A percentile compares a stretch with the other conserved stretches of the same genome.
Evolutionary conservation across 768 basidiomycete genomes (phyloP).

Genomic region (Agaricus subrufescens): DNA sequence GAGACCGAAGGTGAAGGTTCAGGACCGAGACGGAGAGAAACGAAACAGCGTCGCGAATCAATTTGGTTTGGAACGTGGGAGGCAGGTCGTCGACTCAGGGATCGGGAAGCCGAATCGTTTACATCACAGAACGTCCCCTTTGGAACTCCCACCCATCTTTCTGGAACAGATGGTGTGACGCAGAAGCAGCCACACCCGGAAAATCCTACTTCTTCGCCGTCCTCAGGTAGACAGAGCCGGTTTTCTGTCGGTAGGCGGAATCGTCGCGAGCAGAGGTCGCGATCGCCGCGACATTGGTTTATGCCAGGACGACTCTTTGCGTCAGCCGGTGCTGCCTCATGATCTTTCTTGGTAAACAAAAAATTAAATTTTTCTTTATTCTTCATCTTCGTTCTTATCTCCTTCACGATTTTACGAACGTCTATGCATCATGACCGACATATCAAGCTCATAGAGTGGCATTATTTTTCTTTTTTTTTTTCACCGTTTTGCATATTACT

Average conservation of each 20-base stretch:
- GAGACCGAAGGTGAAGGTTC: background rate
- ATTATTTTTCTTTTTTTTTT: slow-evolving; percentile 9
- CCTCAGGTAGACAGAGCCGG: slow-evolving; percentile 21
- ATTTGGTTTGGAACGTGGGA: slow-evolving; percentile 9
- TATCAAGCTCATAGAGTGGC: slow-evolving; percentile 7
- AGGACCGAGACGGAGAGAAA: background rate
- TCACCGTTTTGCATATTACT: background rate
- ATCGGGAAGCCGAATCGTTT: slow-evolving; percentile 1
- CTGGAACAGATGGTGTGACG: slow-evolving; percentile 1
- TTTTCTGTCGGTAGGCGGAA: slow-evolving; percentile 14
- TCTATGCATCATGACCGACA: background rate
- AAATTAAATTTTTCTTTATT: background rate
- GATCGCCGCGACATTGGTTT: slow-evolving; percentile 49
- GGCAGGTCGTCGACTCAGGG: background rate
- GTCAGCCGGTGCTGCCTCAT: slow-evolving; percentile 30
- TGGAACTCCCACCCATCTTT: slow-evolving; percentile 22
- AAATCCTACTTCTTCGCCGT: slow-evolving; percentile 9
- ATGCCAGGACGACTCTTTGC: slow-evolving; percentile 47
- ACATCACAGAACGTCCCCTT: slow-evolving; percentile 7
- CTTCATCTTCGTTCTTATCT: background rate
- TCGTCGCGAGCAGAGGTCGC: slow-evolving; percentile 15
- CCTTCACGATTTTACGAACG: slow-evolving; percentile 1
- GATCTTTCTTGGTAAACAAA: background rate
- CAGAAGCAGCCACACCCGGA: slow-evolving; percentile 15
- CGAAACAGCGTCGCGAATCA: background rate